Evolutionary conservation across 306 rosid genomes (phyloP).

Genomic region (Inga leiocalycina): DNA sequence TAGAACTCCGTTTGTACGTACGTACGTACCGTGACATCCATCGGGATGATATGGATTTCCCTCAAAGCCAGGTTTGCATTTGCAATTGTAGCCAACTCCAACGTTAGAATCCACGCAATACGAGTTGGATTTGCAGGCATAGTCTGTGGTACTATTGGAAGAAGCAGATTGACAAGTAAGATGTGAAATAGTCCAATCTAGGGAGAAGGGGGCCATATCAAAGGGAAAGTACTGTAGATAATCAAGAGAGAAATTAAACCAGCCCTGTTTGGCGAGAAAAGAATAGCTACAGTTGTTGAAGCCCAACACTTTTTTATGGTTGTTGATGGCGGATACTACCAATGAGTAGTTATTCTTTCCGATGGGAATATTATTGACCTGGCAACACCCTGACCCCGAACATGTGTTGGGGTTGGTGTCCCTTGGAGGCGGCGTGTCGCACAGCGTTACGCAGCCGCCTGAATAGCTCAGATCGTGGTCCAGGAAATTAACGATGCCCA

Average conservation of each 20-base stretch:
- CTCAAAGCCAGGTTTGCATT: conserved; percentile 33
- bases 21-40: conserved; percentile 39
- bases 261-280: conserved; percentile 21
- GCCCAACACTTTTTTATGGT: background rate
- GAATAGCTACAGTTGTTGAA: conserved; percentile 46
- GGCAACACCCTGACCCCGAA: conserved; percentile 29
- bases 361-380: conserved; percentile 14
- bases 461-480: background rate
- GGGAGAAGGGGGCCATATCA: background rate
- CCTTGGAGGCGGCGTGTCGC: background rate
- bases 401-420: background rate
- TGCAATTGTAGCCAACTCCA: conserved; percentile 34
- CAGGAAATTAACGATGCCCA: background rate
- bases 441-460: conserved; percentile 26
- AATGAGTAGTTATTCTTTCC: background rate
- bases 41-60: conserved; percentile 43
- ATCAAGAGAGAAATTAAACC: conserved; percentile 27
- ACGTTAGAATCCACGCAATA: background rate
- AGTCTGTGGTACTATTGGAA: background rate
- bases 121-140: conserved; percentile 15
- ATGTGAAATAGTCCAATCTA: conserved; percentile 44
- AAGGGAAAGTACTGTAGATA: background rate
- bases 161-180: background rate
- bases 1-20: background rate
- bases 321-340: rapidly evolving